phyloP scores from a whole-genome alignment of 257 asterid species.

The Ilex asprella region DNA sequence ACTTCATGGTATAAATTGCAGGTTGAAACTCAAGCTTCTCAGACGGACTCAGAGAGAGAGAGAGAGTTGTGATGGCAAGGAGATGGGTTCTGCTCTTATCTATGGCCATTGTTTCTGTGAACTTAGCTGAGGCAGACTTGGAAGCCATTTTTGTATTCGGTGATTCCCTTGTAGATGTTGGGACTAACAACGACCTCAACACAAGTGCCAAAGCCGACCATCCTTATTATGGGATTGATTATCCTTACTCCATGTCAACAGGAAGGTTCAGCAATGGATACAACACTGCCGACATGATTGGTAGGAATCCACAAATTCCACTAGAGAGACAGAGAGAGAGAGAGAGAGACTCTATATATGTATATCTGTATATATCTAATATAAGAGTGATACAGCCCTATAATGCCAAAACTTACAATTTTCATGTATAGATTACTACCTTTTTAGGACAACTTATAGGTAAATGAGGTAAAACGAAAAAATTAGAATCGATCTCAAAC shows the following conservation, averaged over 20 bases:
- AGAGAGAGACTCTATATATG: too few species aligned
- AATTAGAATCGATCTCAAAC: too few species aligned
- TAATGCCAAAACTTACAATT: too few species aligned
- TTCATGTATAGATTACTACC: too few species aligned
- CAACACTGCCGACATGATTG: slow-evolving; percentile 43
- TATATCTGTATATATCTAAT: too few species aligned
- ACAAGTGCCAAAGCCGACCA: slow-evolving; percentile 34
- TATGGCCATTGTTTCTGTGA: background rate
- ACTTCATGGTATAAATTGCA: too few species aligned
- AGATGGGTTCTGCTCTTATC: background rate
- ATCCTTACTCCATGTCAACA: slow-evolving; percentile 30
- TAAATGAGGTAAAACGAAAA: too few species aligned
- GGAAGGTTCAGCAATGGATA: slow-evolving; percentile 63
- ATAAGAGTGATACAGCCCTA: too few species aligned
- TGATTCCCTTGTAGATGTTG: slow-evolving; percentile 54
- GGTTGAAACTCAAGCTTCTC: too few species aligned
- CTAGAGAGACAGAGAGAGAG: too few species aligned
- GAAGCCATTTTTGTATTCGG: slow-evolving; percentile 39
- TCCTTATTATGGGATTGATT: slow-evolving; percentile 44
- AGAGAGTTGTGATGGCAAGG: background rate
- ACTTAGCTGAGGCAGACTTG: slow-evolving; percentile 12
- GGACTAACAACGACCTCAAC: slow-evolving; percentile 31
- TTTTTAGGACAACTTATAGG: too few species aligned
- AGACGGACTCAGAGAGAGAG: too few species aligned
- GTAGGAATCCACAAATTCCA: slow-evolving; percentile 11